Percentiles rank a stretch among this genome's conserved stretches.
These are phyloP conservation scores for Misopates orontium DNA, from an alignment of 257 asterid species.

Conservation along the genomic window DNA sequence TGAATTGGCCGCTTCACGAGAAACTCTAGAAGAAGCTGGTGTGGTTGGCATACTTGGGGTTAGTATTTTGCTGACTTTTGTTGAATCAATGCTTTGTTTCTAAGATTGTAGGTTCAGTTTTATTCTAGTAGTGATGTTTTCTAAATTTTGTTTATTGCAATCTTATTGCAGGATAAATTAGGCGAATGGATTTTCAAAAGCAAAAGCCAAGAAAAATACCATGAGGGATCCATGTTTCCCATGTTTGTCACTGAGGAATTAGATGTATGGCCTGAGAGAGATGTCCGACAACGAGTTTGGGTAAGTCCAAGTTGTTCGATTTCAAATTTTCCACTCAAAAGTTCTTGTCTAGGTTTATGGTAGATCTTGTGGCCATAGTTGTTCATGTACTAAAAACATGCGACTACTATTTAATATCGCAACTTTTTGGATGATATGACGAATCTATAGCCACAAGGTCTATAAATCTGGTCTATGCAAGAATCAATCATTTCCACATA, in stretches of 20 bases:
- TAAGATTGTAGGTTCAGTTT: neutral
- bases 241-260: slow-evolving; percentile 70
- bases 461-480: too few relatives aligned
- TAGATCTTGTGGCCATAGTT: too few relatives aligned
- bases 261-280: slow-evolving; percentile 92
- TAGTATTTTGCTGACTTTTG: slow-evolving; percentile 11
- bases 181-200: slow-evolving; percentile 91
- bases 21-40: slow-evolving; percentile 92
- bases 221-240: slow-evolving; percentile 86
- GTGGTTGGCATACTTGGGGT: slow-evolving; percentile 77
- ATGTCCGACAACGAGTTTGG: slow-evolving; percentile 79
- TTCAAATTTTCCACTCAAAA: neutral
- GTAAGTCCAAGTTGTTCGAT: slow-evolving; percentile 44
- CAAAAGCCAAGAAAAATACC: slow-evolving; percentile 82
- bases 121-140: neutral
- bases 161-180: slow-evolving; percentile 53
- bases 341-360: neutral
- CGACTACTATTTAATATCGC: too few relatives aligned
- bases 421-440: too few relatives aligned
- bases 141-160: slow-evolving; percentile 5
- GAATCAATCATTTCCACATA: too few relatives aligned
- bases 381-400: neutral
- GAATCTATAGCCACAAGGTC: too few relatives aligned
- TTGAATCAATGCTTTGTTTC: neutral
- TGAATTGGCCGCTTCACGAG: slow-evolving; percentile 80